These are phyloP conservation scores for Ilyonectria sp. DNA, from an alignment of 2,329 filamentous ascomycete species.

Conservation along the genomic window DNA sequence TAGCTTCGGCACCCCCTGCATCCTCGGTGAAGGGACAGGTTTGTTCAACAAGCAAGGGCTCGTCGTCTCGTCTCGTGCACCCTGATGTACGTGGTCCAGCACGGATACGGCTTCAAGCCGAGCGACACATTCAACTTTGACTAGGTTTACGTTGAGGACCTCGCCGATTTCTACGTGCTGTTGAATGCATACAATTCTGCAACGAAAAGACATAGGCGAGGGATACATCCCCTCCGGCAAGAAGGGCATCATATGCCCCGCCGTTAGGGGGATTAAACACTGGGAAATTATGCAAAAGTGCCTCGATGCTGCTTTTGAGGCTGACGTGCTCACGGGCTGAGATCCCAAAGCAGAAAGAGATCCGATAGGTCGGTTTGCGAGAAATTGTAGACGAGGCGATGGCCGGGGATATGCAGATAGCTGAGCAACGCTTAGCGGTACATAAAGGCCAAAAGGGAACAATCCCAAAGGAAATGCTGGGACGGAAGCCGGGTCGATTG, in stretches of 20 bases:
- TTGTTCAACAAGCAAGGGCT: slow-evolving; percentile 24
- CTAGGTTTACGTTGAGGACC: slow-evolving; percentile 28
- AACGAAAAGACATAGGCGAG: slow-evolving; percentile 16
- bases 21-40: slow-evolving; percentile 20
- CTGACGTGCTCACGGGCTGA: slow-evolving; percentile 13
- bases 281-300: slow-evolving; percentile 22
- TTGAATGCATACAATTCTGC: slow-evolving; percentile 13
- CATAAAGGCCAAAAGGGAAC: slow-evolving; percentile 27
- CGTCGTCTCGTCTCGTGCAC: slow-evolving; percentile 14
- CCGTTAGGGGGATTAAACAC: slow-evolving; percentile 2
- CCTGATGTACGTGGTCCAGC: slow-evolving; percentile 21
- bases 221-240: slow-evolving; percentile 22
- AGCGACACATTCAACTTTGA: slow-evolving; percentile 24
- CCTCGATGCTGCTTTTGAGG: slow-evolving; percentile 23
- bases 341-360: slow-evolving; percentile 9
- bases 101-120: slow-evolving; percentile 23
- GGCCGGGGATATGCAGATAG: slow-evolving; percentile 23
- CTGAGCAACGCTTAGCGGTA: slow-evolving; percentile 25
- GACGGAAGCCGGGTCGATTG: slow-evolving; percentile 3
- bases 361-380: slow-evolving; percentile 7
- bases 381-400: slow-evolving; percentile 28
- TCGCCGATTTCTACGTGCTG: slow-evolving; percentile 25
- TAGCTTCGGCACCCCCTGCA: slow-evolving; percentile 19
- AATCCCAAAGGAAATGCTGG: slow-evolving; percentile 10
- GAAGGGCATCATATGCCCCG: slow-evolving; percentile 23